These are phyloP conservation scores for Coix lacrymajobi DNA, from an alignment of 176 grass and related monocot genomes.

Conservation along the genomic window DNA sequence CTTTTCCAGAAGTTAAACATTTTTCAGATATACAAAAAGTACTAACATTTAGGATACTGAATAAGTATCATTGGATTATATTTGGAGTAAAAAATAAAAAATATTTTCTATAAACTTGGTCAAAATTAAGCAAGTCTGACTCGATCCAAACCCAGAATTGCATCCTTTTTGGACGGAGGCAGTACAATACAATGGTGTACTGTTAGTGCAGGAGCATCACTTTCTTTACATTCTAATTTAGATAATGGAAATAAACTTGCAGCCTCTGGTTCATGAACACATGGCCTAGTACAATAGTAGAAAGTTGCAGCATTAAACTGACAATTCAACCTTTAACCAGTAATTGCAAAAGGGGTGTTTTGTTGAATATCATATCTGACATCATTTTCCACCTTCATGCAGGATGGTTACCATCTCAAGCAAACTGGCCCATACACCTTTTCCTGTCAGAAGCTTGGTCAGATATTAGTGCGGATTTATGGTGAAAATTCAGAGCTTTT, in stretches of 20 bases:
- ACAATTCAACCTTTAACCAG: neutral
- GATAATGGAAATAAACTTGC: neutral
- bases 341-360: neutral
- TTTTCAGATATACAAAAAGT: neutral
- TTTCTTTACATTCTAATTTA: neutral
- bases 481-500: constrained; percentile 54
- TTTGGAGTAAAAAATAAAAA: neutral
- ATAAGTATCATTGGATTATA: neutral
- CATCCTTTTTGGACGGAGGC: neutral
- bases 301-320: neutral
- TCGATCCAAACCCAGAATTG: neutral
- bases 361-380: constrained; percentile 33
- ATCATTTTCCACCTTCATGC: constrained; percentile 16
- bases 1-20: neutral
- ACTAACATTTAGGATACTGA: neutral
- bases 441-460: constrained; percentile 83
- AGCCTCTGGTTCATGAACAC: neutral
- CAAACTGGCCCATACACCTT: constrained; percentile 66
- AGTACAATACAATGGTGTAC: neutral
- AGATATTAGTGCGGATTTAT: constrained; percentile 60
- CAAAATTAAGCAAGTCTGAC: neutral
- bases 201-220: neutral
- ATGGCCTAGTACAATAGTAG: neutral
- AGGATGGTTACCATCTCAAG: constrained; percentile 83
- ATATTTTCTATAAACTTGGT: neutral